Conservation (phyloP, 257 asterid genomes). For the Knoxia roxburghii region DNA sequence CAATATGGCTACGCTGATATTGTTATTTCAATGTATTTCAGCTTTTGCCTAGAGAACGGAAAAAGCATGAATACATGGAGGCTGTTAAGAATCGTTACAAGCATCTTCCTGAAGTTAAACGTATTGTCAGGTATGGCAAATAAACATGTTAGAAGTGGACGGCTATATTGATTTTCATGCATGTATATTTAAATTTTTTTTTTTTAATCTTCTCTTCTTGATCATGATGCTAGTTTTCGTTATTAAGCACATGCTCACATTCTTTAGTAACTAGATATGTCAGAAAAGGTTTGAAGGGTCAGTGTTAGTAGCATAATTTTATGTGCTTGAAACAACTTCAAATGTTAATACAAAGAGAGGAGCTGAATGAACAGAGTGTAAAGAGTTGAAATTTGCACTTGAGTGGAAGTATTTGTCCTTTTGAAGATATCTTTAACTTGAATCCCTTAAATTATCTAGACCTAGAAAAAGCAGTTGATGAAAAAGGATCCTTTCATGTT, state of each 20-base stretch:
- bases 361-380: not conserved
- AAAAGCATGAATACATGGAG: conserved; percentile 68
- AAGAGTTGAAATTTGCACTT: too few species aligned
- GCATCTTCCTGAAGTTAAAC: conserved; percentile 86
- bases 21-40: conserved; percentile 24
- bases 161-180: not conserved
- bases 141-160: not conserved
- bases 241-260: not conserved
- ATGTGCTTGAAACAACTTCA: not conserved
- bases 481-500: not conserved
- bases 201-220: not conserved
- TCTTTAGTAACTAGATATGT: not conserved
- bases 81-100: conserved; percentile 89
- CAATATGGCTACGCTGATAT: conserved; percentile 13
- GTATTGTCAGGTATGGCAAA: conserved; percentile 67
- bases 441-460: too few species aligned
- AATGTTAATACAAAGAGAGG: not conserved
- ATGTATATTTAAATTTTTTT: not conserved
- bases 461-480: not conserved
- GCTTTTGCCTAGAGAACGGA: conserved; percentile 92
- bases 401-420: too few species aligned
- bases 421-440: not conserved
- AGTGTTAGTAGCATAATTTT: not conserved
- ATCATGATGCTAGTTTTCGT: not conserved
- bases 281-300: not conserved